Percentiles rank a stretch among this genome's conserved stretches.
phyloP scores from a whole-genome alignment of 169 alveolate genomes.

The Prorocentrum cordatum region DNA sequence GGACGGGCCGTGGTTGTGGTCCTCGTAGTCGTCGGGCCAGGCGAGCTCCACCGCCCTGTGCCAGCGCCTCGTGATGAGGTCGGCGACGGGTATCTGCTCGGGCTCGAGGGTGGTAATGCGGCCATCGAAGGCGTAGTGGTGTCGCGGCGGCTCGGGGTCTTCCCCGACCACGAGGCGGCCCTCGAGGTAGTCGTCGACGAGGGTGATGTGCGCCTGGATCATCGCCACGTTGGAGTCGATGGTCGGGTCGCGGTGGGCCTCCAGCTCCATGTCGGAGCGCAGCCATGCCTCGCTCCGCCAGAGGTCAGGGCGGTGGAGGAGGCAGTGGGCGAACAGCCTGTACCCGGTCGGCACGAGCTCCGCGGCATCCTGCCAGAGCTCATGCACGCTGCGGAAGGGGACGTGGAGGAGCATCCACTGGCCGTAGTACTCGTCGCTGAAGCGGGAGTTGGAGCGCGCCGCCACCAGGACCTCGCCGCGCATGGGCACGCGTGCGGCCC shows the following conservation, averaged over 20 bases:
- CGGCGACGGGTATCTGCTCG: background rate
- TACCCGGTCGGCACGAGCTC: background rate
- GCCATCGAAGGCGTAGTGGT: background rate
- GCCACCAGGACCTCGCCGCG: constrained; percentile 13
- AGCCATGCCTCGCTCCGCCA: background rate
- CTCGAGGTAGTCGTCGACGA: background rate
- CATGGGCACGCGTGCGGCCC: too few relatives aligned
- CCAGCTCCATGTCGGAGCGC: background rate
- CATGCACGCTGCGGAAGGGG: background rate
- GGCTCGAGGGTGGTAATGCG: background rate
- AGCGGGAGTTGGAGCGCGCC: background rate
- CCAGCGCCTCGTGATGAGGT: background rate
- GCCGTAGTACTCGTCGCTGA: background rate
- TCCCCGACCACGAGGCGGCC: background rate
- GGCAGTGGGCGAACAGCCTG: background rate
- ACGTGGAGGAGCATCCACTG: constrained; percentile 12
- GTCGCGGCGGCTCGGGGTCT: background rate
- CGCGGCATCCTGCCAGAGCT: background rate
- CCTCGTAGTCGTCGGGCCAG: background rate
- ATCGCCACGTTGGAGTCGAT: background rate
- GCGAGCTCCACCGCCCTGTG: background rate
- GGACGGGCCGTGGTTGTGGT: background rate
- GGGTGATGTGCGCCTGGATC: background rate
- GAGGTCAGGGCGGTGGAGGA: background rate
- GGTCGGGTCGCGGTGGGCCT: background rate